Base-by-base conservation (phyloP, 768 basidiomycete species). In the Udeniomyces megalosporus region DNA sequence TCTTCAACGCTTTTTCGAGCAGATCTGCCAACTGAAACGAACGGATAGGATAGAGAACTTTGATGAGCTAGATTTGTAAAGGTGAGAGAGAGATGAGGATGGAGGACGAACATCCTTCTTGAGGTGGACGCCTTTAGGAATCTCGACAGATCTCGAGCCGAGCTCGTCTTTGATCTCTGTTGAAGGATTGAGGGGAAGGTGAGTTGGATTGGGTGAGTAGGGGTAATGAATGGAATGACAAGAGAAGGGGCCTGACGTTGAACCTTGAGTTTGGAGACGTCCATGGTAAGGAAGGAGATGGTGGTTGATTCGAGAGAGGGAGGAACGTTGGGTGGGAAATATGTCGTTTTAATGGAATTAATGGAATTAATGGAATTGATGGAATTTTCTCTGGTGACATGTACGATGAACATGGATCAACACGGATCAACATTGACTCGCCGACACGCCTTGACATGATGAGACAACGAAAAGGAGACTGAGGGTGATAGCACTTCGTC, bases 121-220 rank as follows among this genome's bases (percentile, higher is more conserved):
- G 8, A 45, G 35, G 8, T 24, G n/a, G 38, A 17, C 38, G 17
- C 38, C 17, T 29, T 48, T 48, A 20, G 42, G 22, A 14, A n/a
- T 34, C 28, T 38, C 0, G 5, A 54, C n/a, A 5, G 15, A n/a
- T 8, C 51, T 42, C 24, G 47, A 32, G 17, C 48, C 52, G 52
- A 61, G 60, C 46, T 61, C 52, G 32, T 55, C 60, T 42, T 61
- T 61, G 10, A 61, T 44, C 53, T 61, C 60, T 54, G 48, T n/a
- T n/a, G 1, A 22, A 3, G 32, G 22, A 3, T 2, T 2, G 4
- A 48, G 46, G 3, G 11, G 8, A 54, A 26, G 17, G 31, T 3
- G 22, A 34, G 34, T 7, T 3, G 17, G 42, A 45, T 26, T 17
- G 7, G 22, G 32, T 54, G 34, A 31, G 2, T 28, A n/a, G 29